These are phyloP conservation scores for Naganishia sp. DNA, from an alignment of 1,284 basidiomycete genomes.

Conservation along the genomic window DNA sequence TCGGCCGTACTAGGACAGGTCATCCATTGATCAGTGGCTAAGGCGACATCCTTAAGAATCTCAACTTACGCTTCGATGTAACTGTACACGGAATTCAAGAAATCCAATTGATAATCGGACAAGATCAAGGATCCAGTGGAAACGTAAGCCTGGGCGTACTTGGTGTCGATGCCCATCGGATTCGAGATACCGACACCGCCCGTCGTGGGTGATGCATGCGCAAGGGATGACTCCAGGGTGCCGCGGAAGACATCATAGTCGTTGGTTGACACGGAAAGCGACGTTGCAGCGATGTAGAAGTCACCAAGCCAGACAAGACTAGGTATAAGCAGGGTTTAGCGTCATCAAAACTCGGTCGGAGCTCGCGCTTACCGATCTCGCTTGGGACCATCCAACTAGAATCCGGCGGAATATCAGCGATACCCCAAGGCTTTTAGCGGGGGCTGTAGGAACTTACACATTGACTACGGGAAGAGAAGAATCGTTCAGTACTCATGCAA, in stretches of 20 bases:
- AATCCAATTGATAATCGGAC: slow-evolving; percentile 6
- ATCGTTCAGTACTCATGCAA: too few species aligned
- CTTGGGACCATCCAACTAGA: slow-evolving; percentile 11
- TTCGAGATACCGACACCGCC: slow-evolving; percentile 11
- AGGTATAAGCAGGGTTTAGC: background rate
- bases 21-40: too few species aligned
- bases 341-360: too few species aligned
- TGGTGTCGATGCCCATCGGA: slow-evolving; percentile 10
- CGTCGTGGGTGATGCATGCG: background rate
- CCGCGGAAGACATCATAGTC: slow-evolving; percentile 9
- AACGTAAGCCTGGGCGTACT: slow-evolving; percentile 10
- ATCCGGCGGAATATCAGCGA: too few species aligned
- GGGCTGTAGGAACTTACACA: too few species aligned
- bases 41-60: too few species aligned
- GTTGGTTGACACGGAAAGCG: background rate
- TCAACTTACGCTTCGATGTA: slow-evolving; percentile 11
- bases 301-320: slow-evolving; percentile 12
- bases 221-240: slow-evolving; percentile 10
- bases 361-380: slow-evolving; percentile 1
- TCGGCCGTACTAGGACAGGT: background rate
- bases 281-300: slow-evolving; percentile 13
- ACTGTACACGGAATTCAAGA: background rate
- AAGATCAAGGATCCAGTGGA: background rate
- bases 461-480: too few species aligned
- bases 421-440: too few species aligned